Evolutionary conservation across 352 stramenopile genomes (phyloP), one percentile per base, ranked within the genome.

Genomic region (Pythium rhizo-oryzae): DNA sequence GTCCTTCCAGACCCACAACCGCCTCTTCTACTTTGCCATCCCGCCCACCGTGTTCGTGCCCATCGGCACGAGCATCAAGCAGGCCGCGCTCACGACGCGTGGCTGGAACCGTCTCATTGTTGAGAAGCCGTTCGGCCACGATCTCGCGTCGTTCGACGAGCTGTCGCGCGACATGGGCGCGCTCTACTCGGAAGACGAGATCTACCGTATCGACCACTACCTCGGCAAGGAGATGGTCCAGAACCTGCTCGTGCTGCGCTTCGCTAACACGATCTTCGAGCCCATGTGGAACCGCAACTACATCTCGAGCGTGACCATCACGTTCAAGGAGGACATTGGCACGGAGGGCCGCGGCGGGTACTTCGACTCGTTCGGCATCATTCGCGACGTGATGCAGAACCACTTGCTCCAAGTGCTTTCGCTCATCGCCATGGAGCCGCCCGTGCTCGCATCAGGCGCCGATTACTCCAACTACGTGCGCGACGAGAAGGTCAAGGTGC

Each of bases 351-450:
- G 96, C 50, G 97, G 95, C 24, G 97, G 96, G 4, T 99, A 99
- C 78, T 99, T 99, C 79, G 97, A 99, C 72, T 87, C 94, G 65
- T 99, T 97, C 69, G 97, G 97, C 21, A 99, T 99, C 75, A 99
- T 99, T 70, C 91, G 98, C 57, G 98, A 99, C 75, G 96, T 99
- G 55, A 98, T 99, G 86, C 96, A 98, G 76, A 99, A 99, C 84
- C 98, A 99, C 77, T 80, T 99, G 61, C 84, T 99, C 51, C 98
- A 99, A 72, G 96, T 99, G 50, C 87, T 99, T 39, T 98, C 94
- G 21, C 79, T 99, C 8, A 76, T 99, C 21, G 93, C 95, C 24
- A 99, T 99, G 97, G 97, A 99, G 69, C 87, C 91, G 41, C 97
- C 97, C 67, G 70, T 94, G 58, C 69, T 87, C 83, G 71, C 85